Evolutionary conservation across 1,284 basidiomycete genomes (phyloP), one percentile per base, ranked within the genome.

Genomic region (Somion occarium): DNA sequence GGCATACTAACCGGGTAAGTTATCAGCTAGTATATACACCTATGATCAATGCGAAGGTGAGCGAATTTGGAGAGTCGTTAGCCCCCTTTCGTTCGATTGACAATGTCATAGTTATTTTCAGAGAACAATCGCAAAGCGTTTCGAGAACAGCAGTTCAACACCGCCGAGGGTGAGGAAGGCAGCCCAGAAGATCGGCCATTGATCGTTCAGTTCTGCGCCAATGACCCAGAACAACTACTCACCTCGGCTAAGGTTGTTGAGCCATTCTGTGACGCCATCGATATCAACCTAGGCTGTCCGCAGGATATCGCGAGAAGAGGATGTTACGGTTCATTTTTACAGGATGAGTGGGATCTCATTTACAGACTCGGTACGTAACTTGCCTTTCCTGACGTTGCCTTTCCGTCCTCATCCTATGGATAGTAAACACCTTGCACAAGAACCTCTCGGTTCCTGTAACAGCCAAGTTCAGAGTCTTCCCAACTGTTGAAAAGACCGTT

Each of bases 271-370:
- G 94, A 98, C 68, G 96, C 91, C 0, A 82, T 98, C 19, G 96
- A 99, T 66, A 79, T 98, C 67, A 98, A 99, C 68, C 76, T 99
- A 25, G 94, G 94, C 0, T 98, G 96, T 65, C 96, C 96, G 0
- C 96, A 99, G 63, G 93, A 96, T 50, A 98, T 99, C 55, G 96
- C 96, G 0, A 80, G 82, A 55, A 74, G 83, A 38, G 39, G 39
- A 9, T 79, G 80, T 52, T 99, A 98, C 59, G 96, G 96, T 0
- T 82, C 88, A 1, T 98, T 91, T 71, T 66, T 99, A 44, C 91
- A 94, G 75, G 95, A 98, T 55, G 93, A 98, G 49, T 98, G 94
- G 94, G 84, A 90, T 9, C 66, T 97, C 46, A 85, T 97, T 24
- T 83, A 83, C 56, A 73, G 75, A 25, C 75, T 98, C 44, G 88